Evolutionary conservation across 192 early-diverging fungal genomes (phyloP).

Genomic region (Geranomyces michiganensis): DNA sequence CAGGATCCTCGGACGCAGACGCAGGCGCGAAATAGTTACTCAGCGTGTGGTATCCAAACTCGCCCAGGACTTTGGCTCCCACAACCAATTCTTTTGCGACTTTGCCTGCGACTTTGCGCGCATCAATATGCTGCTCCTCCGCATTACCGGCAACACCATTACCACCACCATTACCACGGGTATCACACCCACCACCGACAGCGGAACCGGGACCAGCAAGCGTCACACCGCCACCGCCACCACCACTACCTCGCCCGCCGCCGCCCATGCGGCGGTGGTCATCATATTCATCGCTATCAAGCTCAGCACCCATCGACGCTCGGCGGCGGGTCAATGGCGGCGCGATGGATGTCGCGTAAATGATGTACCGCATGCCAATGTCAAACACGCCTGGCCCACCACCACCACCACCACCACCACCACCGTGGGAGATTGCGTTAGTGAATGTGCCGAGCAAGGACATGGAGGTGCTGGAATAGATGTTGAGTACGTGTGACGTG

Average conservation of each 20-base stretch:
- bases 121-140: constrained; percentile 21
- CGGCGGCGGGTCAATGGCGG: constrained; percentile 26
- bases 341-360: constrained; percentile 66
- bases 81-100: constrained; percentile 79
- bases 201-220: neutral
- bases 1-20: neutral
- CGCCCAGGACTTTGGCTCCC: constrained; percentile 75
- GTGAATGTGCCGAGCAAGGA: constrained; percentile 43
- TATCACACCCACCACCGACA: neutral
- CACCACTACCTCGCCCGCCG: too few species aligned
- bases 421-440: constrained; percentile 51
- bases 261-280: too few species aligned
- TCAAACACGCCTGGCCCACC: constrained; percentile 55
- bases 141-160: too few species aligned
- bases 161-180: too few species aligned
- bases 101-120: constrained; percentile 63
- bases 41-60: constrained; percentile 67
- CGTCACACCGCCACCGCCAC: neutral
- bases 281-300: constrained; percentile 17
- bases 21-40: constrained; percentile 61
- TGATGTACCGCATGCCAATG: constrained; percentile 66
- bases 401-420: too few species aligned
- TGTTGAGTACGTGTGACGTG: constrained; percentile 40
- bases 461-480: constrained; percentile 57
- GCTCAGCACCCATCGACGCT: neutral